Evolutionary conservation across 768 basidiomycete genomes (phyloP).

Genomic region (Russula sp.): DNA sequence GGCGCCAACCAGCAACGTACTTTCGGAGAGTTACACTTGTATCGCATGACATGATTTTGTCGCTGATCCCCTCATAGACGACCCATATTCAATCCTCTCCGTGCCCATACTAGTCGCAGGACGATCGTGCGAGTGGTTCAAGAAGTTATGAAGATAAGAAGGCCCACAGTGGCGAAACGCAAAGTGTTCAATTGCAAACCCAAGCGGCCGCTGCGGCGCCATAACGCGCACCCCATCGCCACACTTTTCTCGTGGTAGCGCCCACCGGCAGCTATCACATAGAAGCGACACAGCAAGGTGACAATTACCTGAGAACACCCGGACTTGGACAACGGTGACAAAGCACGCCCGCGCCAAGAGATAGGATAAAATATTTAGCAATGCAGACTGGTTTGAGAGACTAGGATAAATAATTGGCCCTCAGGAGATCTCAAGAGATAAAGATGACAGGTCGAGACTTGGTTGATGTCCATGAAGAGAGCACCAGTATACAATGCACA

Average conservation of each 20-base stretch:
- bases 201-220: neutral
- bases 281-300: neutral
- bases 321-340: neutral
- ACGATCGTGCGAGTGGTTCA: too few species aligned
- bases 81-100: too few species aligned
- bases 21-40: too few species aligned
- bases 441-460: neutral
- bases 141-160: neutral
- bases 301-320: neutral
- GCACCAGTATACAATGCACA: neutral
- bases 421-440: neutral
- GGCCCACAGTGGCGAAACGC: neutral
- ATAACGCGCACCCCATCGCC: neutral
- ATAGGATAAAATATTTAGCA: neutral
- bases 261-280: neutral
- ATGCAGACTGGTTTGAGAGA: neutral
- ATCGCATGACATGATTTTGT: too few species aligned
- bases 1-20: too few species aligned
- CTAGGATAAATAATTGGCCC: neutral
- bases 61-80: too few species aligned
- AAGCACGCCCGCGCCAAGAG: neutral
- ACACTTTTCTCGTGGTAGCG: neutral
- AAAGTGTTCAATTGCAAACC: neutral
- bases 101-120: too few species aligned
- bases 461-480: neutral